Evolutionary conservation across 164 flowering plant genomes (phyloP).

Genomic region (Buxus sempervirens): DNA sequence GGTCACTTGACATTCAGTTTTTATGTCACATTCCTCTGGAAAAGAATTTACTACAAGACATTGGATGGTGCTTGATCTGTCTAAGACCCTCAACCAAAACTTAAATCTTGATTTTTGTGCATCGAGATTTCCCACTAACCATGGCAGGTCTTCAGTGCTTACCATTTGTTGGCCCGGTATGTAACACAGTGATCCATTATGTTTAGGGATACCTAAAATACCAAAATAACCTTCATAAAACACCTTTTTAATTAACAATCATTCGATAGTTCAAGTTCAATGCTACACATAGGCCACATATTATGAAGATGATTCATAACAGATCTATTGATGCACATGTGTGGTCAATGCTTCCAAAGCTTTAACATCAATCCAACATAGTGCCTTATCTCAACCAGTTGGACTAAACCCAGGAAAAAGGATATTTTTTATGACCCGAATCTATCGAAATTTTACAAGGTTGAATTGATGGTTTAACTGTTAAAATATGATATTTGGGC

Average conservation of each 20-base stretch:
- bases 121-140: conserved; percentile 58
- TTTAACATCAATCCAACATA: no score
- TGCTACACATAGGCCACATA: no score
- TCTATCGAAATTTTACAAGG: no score
- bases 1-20: background rate
- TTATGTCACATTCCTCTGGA: conserved; percentile 21
- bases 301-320: no score
- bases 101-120: conserved; percentile 48
- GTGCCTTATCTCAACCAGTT: no score
- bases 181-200: conserved; percentile 18
- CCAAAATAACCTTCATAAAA: background rate
- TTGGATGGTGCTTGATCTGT: conserved; percentile 38
- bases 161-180: conserved; percentile 38
- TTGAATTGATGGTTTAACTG: no score
- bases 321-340: no score
- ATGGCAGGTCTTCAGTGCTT: conserved; percentile 55
- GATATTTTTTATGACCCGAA: no score
- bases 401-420: no score
- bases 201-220: conserved; percentile 48
- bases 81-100: conserved; percentile 60
- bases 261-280: no score
- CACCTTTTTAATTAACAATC: background rate
- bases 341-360: no score
- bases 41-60: conserved; percentile 63
- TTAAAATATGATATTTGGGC: no score